phyloP scores from a whole-genome alignment of 169 alveolate genomes.

The Plasmodium relictum region DNA sequence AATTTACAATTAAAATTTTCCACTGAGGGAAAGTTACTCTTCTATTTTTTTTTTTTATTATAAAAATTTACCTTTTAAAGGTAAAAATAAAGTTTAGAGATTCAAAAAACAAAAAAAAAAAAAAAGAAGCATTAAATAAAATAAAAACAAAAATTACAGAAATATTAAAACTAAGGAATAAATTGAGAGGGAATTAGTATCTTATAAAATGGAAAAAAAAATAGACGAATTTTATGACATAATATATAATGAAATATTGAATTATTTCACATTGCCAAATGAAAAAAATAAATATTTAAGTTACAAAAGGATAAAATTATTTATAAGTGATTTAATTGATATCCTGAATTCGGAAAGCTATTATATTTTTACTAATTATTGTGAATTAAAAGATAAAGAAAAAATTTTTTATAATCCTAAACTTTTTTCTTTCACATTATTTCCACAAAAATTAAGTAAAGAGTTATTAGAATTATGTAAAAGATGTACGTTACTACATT shows the following conservation, averaged over 20 bases:
- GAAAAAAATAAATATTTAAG: constrained; percentile 58
- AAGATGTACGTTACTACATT: constrained; percentile 39
- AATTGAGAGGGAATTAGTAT: not conserved
- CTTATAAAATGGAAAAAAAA: constrained; percentile 27
- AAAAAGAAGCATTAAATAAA: too few relatives aligned
- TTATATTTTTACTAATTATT: constrained; percentile 25
- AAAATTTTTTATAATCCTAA: constrained; percentile 14
- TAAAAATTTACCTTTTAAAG: too few relatives aligned
- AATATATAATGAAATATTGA: constrained; percentile 26
- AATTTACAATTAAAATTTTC: too few relatives aligned
- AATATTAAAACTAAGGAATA: too few relatives aligned
- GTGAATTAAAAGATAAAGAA: not conserved
- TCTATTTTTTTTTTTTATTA: too few relatives aligned
- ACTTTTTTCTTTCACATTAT: constrained; percentile 33
- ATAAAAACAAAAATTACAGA: too few relatives aligned
- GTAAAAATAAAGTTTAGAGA: too few relatives aligned
- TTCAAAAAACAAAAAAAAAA: too few relatives aligned
- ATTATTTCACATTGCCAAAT: constrained; percentile 27
- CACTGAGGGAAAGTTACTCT: too few relatives aligned
- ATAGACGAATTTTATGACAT: constrained; percentile 49
- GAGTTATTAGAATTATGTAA: constrained; percentile 23
- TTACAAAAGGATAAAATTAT: constrained; percentile 28
- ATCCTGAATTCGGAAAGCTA: constrained; percentile 20
- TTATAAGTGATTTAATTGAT: constrained; percentile 21
- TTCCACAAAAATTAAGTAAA: constrained; percentile 40